These are phyloP conservation scores for Xylariomycetidae sp. DNA, from an alignment of 2,329 filamentous ascomycete genomes.

Conservation along the genomic window DNA sequence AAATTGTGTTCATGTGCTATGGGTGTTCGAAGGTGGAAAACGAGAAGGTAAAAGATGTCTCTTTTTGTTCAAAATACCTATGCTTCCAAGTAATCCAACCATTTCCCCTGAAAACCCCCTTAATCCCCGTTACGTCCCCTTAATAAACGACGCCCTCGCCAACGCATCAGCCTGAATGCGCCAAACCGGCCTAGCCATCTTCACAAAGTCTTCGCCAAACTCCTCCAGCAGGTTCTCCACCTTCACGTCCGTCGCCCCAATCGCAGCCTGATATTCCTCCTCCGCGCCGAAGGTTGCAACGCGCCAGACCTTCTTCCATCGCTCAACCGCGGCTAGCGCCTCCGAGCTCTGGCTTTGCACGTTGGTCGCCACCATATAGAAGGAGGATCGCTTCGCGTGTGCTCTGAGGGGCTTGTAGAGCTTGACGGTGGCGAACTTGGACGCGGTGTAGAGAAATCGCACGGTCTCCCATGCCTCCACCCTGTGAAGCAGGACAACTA, in stretches of 20 bases:
- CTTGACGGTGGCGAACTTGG: conserved; percentile 34
- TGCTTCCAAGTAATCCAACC: no score
- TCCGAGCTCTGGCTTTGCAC: conserved; percentile 28
- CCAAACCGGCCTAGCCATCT: conserved; percentile 30
- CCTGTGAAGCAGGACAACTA: conserved; percentile 48
- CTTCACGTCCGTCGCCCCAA: conserved; percentile 13
- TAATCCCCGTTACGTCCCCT: no score
- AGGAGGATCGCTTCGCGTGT: conserved; percentile 42
- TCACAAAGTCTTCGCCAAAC: conserved; percentile 31
- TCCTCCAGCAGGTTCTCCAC: conserved; percentile 23
- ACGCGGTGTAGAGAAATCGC: conserved; percentile 33
- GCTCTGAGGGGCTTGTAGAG: conserved; percentile 39
- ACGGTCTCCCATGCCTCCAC: conserved; percentile 36
- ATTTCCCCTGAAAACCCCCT: no score
- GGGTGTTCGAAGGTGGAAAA: no score
- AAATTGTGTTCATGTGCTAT: no score
- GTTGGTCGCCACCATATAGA: conserved; percentile 46
- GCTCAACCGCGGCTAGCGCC: conserved; percentile 30
- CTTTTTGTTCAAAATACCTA: no score
- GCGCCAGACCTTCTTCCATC: conserved; percentile 37
- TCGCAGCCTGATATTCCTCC: conserved; percentile 8
- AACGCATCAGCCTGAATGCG: conserved; percentile 29
- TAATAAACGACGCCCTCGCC: conserved; percentile 22
- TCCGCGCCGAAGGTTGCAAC: conserved; percentile 34
- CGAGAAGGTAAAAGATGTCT: no score